Conservation (phyloP, 2,329 filamentous ascomycete genomes). For the Hypoxylon sp. region DNA sequence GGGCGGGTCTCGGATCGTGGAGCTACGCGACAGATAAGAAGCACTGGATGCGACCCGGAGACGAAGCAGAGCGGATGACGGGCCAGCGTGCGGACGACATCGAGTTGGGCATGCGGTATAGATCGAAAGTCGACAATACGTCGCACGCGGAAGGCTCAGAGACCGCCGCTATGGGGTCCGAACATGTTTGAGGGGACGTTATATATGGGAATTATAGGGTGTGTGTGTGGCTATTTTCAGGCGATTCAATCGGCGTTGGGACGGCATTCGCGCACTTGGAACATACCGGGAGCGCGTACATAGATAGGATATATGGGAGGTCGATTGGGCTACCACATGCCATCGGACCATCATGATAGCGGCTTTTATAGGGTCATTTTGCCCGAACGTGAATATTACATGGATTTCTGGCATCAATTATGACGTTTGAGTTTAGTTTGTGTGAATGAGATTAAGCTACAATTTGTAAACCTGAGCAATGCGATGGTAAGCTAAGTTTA, state of each 20-base stretch:
- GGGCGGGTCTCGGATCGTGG: constrained; percentile 77
- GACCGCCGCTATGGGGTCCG: constrained; percentile 4
- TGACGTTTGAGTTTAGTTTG: neutral
- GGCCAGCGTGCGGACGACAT: constrained; percentile 48
- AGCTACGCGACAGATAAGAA: constrained; percentile 66
- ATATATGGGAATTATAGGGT: constrained; percentile 11
- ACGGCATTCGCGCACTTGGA: constrained; percentile 27
- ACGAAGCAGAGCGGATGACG: constrained; percentile 44
- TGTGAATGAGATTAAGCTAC: neutral
- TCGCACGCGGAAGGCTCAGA: constrained; percentile 27
- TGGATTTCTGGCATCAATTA: neutral
- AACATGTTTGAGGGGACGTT: constrained; percentile 23
- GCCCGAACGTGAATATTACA: neutral
- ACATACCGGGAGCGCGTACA: constrained; percentile 17
- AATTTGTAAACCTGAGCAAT: neutral
- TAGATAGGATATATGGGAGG: constrained; percentile 23
- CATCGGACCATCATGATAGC: constrained; percentile 8
- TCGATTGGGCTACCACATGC: neutral
- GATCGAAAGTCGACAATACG: constrained; percentile 37
- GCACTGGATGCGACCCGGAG: constrained; percentile 50
- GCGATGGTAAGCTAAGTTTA: neutral
- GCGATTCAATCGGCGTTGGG: constrained; percentile 21
- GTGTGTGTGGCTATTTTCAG: constrained; percentile 19
- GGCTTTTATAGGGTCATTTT: constrained; percentile 12
- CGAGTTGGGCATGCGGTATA: constrained; percentile 50